Conservation (phyloP, 768 basidiomycete genomes). For the Tulasnella sp. region DNA sequence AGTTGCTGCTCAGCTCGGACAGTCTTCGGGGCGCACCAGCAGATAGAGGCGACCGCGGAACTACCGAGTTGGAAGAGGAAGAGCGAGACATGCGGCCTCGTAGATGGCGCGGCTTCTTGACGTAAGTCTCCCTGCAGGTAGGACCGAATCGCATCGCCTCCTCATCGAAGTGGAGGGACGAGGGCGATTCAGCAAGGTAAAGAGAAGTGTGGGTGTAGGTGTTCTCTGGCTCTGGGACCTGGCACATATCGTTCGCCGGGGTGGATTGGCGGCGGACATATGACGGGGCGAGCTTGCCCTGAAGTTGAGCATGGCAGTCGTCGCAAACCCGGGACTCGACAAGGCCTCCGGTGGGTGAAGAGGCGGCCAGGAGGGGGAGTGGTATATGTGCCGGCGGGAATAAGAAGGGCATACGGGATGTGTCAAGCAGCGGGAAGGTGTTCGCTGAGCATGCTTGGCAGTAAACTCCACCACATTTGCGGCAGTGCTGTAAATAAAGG, state of each 20-base stretch:
- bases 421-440: slow-evolving; percentile 56
- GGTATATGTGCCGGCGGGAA: slow-evolving; percentile 49
- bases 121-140: background rate
- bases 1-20: background rate
- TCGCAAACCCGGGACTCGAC: slow-evolving; percentile 57
- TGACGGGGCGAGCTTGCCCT: slow-evolving; percentile 35
- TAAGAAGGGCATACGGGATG: slow-evolving; percentile 58
- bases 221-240: slow-evolving; percentile 24
- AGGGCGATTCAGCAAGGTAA: background rate
- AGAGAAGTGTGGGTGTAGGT: background rate
- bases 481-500: slow-evolving; percentile 51
- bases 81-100: background rate
- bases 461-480: slow-evolving; percentile 74
- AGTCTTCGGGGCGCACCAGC: slow-evolving; percentile 21
- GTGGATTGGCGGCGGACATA: background rate
- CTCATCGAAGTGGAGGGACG: background rate
- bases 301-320: slow-evolving; percentile 65
- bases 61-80: background rate
- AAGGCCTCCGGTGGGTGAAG: slow-evolving; percentile 51
- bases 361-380: slow-evolving; percentile 42
- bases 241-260: slow-evolving; percentile 31
- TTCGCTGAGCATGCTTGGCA: slow-evolving; percentile 53
- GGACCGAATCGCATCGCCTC: no score
- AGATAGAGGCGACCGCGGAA: background rate
- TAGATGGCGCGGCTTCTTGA: background rate